phyloP scores from a whole-genome alignment of 805 yeast genomes.

The Saccharomycopsis capsularis region DNA sequence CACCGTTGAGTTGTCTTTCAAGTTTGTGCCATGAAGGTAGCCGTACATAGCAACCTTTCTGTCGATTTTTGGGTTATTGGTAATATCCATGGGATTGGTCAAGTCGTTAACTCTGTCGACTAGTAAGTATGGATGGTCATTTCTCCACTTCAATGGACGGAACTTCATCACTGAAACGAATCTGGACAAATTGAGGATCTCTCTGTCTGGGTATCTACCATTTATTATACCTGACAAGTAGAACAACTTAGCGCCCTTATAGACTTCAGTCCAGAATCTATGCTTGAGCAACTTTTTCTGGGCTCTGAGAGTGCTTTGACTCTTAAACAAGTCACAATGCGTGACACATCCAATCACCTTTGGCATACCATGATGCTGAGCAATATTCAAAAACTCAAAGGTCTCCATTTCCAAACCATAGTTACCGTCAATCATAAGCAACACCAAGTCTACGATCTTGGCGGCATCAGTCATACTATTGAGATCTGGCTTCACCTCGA shows the following conservation, averaged over 20 bases:
- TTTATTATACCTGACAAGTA: slow-evolving; percentile 92
- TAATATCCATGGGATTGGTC: slow-evolving; percentile 79
- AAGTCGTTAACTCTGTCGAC: slow-evolving; percentile 90
- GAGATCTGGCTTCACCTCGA: slow-evolving; percentile 88
- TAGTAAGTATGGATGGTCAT: slow-evolving; percentile 91
- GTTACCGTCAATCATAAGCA: slow-evolving; percentile 89
- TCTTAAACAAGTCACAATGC: slow-evolving; percentile 88
- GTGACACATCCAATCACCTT: slow-evolving; percentile 92
- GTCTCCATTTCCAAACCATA: slow-evolving; percentile 99
- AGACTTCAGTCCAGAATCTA: slow-evolving; percentile 98
- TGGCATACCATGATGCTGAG: slow-evolving; percentile 99
- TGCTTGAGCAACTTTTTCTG: slow-evolving; percentile 87
- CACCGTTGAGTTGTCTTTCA: slow-evolving; percentile 60
- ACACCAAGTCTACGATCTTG: slow-evolving; percentile 87
- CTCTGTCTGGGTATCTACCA: slow-evolving; percentile 97
- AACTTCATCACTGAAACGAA: slow-evolving; percentile 97
- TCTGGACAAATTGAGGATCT: slow-evolving; percentile 81
- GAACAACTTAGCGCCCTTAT: slow-evolving; percentile 94
- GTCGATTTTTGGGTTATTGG: slow-evolving; percentile 70
- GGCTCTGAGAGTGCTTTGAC: slow-evolving; percentile 81
- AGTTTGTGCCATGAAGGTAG: slow-evolving; percentile 88
- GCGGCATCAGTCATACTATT: slow-evolving; percentile 96
- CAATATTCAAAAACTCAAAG: slow-evolving; percentile 93
- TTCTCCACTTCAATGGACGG: slow-evolving; percentile 98
- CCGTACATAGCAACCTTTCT: slow-evolving; percentile 90